Conservation (phyloP, 2,329 filamentous ascomycete genomes). For the Rhinocladiella mackenziei region DNA sequence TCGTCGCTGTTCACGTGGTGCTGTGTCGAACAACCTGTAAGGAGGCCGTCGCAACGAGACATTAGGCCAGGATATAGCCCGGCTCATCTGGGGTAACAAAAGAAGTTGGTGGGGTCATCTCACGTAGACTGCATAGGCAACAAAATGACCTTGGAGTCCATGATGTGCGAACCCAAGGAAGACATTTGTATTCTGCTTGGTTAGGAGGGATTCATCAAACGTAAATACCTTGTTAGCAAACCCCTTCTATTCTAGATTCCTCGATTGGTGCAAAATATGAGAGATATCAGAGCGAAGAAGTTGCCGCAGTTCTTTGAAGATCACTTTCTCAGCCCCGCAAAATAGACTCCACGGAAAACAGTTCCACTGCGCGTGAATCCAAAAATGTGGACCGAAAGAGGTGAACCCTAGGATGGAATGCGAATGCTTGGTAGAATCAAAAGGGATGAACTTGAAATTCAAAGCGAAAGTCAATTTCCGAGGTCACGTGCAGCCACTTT, state of each 20-base stretch:
- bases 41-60: conserved; percentile 15
- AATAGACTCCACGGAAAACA: too few species aligned
- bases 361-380: too few species aligned
- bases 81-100: not conserved
- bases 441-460: too few species aligned
- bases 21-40: conserved; percentile 8
- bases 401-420: too few species aligned
- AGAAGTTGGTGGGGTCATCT: conserved; percentile 44
- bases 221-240: conserved; percentile 52
- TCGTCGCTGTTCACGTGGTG: conserved; percentile 31
- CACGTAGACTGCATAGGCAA: conserved; percentile 48
- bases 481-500: too few species aligned
- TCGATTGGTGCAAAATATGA: conserved; percentile 18
- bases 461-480: too few species aligned
- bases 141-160: conserved; percentile 16
- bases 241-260: conserved; percentile 43
- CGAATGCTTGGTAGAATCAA: too few species aligned
- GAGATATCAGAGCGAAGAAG: conserved; percentile 10
- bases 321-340: not conserved
- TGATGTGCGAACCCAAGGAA: conserved; percentile 12
- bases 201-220: conserved; percentile 38
- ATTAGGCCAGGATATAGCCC: conserved; percentile 15
- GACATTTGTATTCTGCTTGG: conserved; percentile 20
- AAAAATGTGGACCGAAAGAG: too few species aligned
- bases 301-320: conserved; percentile 10